Base-by-base conservation (phyloP, 768 basidiomycete species). In the Flagelloscypha sp. region DNA sequence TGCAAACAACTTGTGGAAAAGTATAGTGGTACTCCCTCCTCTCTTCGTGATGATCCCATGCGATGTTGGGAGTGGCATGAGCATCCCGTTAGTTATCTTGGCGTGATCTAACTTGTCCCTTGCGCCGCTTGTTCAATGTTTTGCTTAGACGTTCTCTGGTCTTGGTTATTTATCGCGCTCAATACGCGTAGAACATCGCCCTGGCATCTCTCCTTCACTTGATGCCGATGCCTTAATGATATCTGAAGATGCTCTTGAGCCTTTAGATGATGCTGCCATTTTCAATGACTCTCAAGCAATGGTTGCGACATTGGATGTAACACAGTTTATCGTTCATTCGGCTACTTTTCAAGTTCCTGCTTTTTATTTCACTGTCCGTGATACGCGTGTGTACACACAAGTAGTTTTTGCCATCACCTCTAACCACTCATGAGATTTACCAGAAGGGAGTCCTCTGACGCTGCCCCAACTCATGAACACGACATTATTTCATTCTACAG, bases 321-420 rank as follows among this genome's bases (percentile, higher is more conserved):
- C 61, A 30, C 81, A 90, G 56, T 80, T 74, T 40, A 60, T 93
- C 35, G 80, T 79, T 21, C 82, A 75, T 52, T 90, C 87, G 18
- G 60, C 79, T 7, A 81, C 84, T 0, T 94, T 82, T 52, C 74
- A 70, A 48, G 85, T 87, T 2, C 90, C 90, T 6, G 70, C 77
- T 1, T 82, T 94, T 49, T 92, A 89, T 59, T 89, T 93, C 56
- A 70, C 73, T 4, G 57, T 83, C 10, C 70, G 80, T 43, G 66
- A 75, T 47, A 54, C 68, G 29, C 54, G 87, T 80, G 37, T 37
- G 30, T 42, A 21, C 33, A 13, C 22, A 23, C 28, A 27, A 20
- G 19, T 27, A 40, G 11, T 29, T 33, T 33, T 35, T 30, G 15
- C 30, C 36, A 11, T 34, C 29, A 10, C 28, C 19, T 36, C 31